Evolutionary conservation across 768 basidiomycete genomes (phyloP).

Genomic region (Cystoderma amianthinum): DNA sequence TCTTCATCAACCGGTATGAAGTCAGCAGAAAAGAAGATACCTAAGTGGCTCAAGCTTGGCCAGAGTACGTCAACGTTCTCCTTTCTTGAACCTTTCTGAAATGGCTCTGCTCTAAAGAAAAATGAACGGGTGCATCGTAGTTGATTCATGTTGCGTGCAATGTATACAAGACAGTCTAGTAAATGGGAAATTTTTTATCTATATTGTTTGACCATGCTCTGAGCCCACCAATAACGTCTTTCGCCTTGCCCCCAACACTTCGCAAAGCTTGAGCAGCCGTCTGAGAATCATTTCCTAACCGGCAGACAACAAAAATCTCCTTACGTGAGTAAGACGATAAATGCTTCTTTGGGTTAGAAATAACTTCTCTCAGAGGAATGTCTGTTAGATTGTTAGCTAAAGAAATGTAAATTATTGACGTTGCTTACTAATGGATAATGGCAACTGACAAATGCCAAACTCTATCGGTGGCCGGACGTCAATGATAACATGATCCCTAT

Average conservation of each 20-base stretch:
- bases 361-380: constrained; percentile 60
- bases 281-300: constrained; percentile 91
- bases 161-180: constrained; percentile 51
- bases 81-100: no score
- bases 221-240: constrained; percentile 79
- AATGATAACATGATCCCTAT: constrained; percentile 36
- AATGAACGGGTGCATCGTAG: no score
- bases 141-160: no score
- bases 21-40: constrained; percentile 44
- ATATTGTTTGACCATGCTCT: constrained; percentile 72
- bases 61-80: constrained; percentile 37
- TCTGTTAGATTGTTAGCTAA: constrained; percentile 37
- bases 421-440: constrained; percentile 68
- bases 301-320: constrained; percentile 63
- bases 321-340: constrained; percentile 18
- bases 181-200: constrained; percentile 74
- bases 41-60: constrained; percentile 76
- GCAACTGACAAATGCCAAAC: constrained; percentile 82
- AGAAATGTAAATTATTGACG: neutral
- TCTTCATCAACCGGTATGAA: neutral
- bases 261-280: constrained; percentile 69
- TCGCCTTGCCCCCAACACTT: constrained; percentile 19
- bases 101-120: no score
- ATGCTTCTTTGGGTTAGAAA: constrained; percentile 48
- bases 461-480: constrained; percentile 80